Base-by-base conservation (phyloP, 176 grass and related monocot species). In the Musa acuminata region DNA sequence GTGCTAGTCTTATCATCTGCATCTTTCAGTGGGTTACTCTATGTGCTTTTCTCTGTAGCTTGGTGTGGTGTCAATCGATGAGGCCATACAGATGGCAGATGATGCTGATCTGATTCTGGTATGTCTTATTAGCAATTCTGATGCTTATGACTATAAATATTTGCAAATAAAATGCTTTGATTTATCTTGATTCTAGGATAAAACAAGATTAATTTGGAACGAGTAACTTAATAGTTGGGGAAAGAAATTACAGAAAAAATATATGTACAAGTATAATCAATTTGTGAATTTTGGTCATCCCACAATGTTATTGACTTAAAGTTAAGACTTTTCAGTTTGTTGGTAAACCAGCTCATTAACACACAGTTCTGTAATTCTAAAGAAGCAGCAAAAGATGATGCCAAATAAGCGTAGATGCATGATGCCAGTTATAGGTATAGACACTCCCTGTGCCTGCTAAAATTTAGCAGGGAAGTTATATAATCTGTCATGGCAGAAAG, bases 21-120 rank as follows among this genome's bases (percentile, higher is more conserved):
- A 76, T 16, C 49, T 53, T 48, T 87, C 49, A 65, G 63, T 17
- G 74, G 26, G 12, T 9, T 0, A 25, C 48, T 24, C 11, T 51
- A 13, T 21, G 71, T 50, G 26, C 4, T 67, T 79, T 55, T 84
- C 27, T 77, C 17, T 72, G 11, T 55, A 98, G 95, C 77, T 98
- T 77, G 95, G 95, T 71, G 90, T 98, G 26, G 69, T 98, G 48
- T 77, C 90, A 72, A 75, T 89, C 55, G 85, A 62, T 43, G 90
- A 98, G 80, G 95, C 90, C 20, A 80, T 89, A 65, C 77, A 49
- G 73, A 98, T 83, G 75, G 90, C 88, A 55, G 79, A 87, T 29
- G 74, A 89, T 69, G 80, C 81, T 29, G 86, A 85, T 72, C 88
- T 93, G 65, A 77, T 91, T 74, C 64, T 98, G 84, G 95, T 98